phyloP scores from a whole-genome alignment of 1,284 basidiomycete genomes.

The Salmacisia buchloeana region DNA sequence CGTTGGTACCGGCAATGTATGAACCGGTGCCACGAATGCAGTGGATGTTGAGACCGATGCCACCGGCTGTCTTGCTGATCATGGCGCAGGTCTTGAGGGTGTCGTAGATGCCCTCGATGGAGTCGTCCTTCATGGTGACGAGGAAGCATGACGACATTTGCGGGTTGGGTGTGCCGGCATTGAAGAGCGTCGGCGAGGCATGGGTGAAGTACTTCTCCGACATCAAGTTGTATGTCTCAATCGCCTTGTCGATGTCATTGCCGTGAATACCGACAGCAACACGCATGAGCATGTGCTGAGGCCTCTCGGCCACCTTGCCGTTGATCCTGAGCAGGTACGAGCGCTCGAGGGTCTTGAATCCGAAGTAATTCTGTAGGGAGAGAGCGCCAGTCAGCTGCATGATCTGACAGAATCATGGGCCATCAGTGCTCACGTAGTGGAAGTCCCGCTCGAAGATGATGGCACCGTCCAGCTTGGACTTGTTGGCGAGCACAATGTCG shows the following conservation, averaged over 20 bases:
- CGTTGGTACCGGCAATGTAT: slow-evolving; percentile 86
- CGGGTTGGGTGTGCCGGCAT: slow-evolving; percentile 89
- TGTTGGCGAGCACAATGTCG: slow-evolving; percentile 74
- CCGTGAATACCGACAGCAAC: slow-evolving; percentile 98
- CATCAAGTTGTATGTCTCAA: slow-evolving; percentile 82
- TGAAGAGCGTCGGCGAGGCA: slow-evolving; percentile 96
- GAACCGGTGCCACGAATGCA: slow-evolving; percentile 91
- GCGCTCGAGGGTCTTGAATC: slow-evolving; percentile 98
- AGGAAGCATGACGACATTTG: slow-evolving; percentile 98
- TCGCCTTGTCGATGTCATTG: slow-evolving; percentile 74
- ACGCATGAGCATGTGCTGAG: slow-evolving; percentile 99
- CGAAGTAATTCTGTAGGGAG: slow-evolving; percentile 66
- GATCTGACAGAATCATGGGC: neutral
- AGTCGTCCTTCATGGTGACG: slow-evolving; percentile 97
- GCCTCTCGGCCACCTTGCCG: slow-evolving; percentile 90
- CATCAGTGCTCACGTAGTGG: slow-evolving; percentile 60
- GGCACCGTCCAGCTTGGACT: slow-evolving; percentile 78
- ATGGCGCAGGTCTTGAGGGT: slow-evolving; percentile 97
- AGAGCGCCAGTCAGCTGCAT: neutral
- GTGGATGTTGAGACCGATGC: slow-evolving; percentile 94
- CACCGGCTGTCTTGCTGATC: slow-evolving; percentile 98
- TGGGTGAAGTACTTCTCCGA: slow-evolving; percentile 84
- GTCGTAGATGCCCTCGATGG: slow-evolving; percentile 98
- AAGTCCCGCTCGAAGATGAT: slow-evolving; percentile 99
- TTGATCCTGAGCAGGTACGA: slow-evolving; percentile 93